Conservation (phyloP, 2,329 filamentous ascomycete species). For the Penicillium psychrosexuale region DNA sequence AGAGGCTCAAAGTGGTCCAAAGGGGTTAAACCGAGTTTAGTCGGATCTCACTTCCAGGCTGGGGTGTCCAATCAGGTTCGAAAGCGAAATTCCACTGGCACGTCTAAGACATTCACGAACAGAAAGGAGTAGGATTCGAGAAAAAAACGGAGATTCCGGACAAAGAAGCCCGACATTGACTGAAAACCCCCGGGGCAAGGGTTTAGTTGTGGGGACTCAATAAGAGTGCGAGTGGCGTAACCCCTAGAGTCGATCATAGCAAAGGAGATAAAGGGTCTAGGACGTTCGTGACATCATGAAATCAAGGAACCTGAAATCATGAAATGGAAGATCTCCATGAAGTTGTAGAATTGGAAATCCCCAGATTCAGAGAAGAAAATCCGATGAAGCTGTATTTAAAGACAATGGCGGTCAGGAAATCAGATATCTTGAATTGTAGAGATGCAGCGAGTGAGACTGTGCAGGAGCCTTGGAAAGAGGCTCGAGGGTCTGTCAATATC, state of each 20-base stretch:
- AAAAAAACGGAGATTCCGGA: neutral
- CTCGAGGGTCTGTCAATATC: neutral
- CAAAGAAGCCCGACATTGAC: neutral
- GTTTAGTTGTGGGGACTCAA: neutral
- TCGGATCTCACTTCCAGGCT: neutral
- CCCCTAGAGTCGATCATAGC: constrained; percentile 6
- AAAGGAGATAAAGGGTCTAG: neutral
- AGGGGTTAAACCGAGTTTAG: constrained; percentile 1
- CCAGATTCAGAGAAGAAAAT: neutral
- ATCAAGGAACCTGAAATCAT: neutral
- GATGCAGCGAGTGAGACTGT: neutral
- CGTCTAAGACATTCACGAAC: neutral
- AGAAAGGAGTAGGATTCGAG: neutral
- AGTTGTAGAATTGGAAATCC: neutral
- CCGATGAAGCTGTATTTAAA: neutral
- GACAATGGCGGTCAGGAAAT: constrained; percentile 4
- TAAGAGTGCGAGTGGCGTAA: neutral
- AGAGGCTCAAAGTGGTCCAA: neutral
- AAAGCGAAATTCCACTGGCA: neutral
- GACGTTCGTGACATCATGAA: neutral
- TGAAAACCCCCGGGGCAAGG: neutral
- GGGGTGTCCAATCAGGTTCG: neutral
- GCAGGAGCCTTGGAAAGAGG: neutral
- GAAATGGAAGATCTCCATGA: neutral
- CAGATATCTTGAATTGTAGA: neutral